phyloP scores from a whole-genome alignment of 2,329 filamentous ascomycete species.

The Pleoardoris graminearum region DNA sequence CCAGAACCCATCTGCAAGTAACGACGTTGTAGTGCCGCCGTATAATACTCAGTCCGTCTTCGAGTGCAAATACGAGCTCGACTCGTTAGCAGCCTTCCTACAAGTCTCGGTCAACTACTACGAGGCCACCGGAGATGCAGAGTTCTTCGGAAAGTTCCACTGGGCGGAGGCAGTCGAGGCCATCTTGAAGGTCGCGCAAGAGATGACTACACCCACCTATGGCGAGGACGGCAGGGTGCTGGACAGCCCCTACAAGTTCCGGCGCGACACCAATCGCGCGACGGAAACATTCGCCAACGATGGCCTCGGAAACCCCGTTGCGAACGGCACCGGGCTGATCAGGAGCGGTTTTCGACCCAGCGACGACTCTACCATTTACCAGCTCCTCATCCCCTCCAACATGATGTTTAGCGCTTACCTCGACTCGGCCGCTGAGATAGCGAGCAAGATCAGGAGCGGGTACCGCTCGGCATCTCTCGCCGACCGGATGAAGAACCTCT shows the following conservation, averaged over 20 bases:
- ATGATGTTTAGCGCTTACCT: conserved; percentile 77
- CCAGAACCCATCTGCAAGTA: conserved; percentile 43
- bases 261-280: conserved; percentile 48
- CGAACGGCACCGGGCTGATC: conserved; percentile 53
- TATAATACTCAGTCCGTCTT: conserved; percentile 53
- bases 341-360: conserved; percentile 56
- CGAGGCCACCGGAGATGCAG: conserved; percentile 51
- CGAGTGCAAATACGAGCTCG: conserved; percentile 60
- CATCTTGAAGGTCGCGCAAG: conserved; percentile 50
- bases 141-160: conserved; percentile 54
- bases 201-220: conserved; percentile 55
- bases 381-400: conserved; percentile 55
- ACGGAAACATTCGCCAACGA: conserved; percentile 58
- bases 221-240: conserved; percentile 50
- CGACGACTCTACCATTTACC: conserved; percentile 56
- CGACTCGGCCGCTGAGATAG: conserved; percentile 56
- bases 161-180: conserved; percentile 53
- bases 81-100: conserved; percentile 56
- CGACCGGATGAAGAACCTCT: conserved; percentile 60
- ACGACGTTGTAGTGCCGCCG: conserved; percentile 49
- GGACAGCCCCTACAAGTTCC: conserved; percentile 52
- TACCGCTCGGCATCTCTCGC: conserved; percentile 56
- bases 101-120: conserved; percentile 56
- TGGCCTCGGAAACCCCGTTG: conserved; percentile 55
- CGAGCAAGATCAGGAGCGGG: conserved; percentile 52